These are phyloP conservation scores for Orbilia oligospora DNA, from an alignment of 2,329 filamentous ascomycete genomes.

Conservation along the genomic window DNA sequence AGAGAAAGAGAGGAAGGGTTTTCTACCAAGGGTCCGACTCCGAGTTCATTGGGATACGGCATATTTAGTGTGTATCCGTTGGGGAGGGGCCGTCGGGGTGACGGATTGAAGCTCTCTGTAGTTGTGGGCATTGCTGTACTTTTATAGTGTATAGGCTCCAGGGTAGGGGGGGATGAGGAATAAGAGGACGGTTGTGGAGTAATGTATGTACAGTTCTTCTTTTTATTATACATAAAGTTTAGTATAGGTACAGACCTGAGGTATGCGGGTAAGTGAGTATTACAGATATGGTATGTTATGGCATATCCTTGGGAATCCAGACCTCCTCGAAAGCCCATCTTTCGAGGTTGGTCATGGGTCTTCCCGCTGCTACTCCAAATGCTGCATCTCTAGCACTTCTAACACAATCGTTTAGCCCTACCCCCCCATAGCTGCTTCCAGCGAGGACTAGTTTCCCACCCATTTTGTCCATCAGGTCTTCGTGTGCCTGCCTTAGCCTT, in stretches of 20 bases:
- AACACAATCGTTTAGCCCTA: constrained; percentile 73
- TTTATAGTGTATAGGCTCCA: neutral
- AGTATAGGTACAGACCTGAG: neutral
- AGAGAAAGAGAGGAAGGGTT: neutral
- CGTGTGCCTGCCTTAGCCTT: constrained; percentile 71
- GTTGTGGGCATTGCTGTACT: neutral
- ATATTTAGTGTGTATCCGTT: neutral
- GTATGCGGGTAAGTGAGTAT: neutral
- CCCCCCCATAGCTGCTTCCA: constrained; percentile 71
- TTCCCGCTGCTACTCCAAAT: constrained; percentile 66
- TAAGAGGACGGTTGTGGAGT: neutral
- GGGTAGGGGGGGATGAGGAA: neutral
- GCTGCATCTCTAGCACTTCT: constrained; percentile 73
- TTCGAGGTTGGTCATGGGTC: constrained; percentile 67
- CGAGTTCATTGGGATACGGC: neutral
- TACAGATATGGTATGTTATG: neutral
- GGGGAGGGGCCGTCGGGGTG: neutral
- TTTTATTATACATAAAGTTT: constrained; percentile 2
- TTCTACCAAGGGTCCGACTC: neutral
- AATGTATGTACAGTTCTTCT: neutral
- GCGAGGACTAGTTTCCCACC: constrained; percentile 66
- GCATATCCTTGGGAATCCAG: constrained; percentile 59
- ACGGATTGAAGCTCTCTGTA: constrained; percentile 19
- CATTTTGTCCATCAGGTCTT: constrained; percentile 64
- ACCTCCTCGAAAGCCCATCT: constrained; percentile 64